Evolutionary conservation across 169 alveolate genomes (phyloP), one percentile per base, ranked within the genome.

Genomic region (Besnoitia besnoiti): DNA sequence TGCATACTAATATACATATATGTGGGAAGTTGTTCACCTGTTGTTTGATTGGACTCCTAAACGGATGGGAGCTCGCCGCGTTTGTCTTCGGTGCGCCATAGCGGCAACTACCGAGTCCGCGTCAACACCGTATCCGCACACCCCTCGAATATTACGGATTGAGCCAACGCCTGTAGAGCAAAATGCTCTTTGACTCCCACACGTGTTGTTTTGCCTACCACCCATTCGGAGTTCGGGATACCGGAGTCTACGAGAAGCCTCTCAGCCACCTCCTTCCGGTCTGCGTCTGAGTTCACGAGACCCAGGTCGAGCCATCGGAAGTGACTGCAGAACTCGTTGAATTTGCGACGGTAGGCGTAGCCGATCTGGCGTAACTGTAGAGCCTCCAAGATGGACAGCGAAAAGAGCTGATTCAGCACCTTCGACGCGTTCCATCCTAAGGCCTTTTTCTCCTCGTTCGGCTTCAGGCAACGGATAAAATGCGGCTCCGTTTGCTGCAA

Each of bases 381-480:
- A 21, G 98, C 98, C 85, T 97, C 99, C 49, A 97, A 91, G 80
- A 97, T 96, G n/a, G 98, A 96, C 37, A 97, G 94, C 37, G 99
- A 98, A 89, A 96, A 95, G n/a, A 97, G 93, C 91, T 97, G 99
- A 47, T 95, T 94, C 40, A 97, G 93, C 24, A 97, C 97, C 94
- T 96, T 97, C 30, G 96, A 96, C 85, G 95, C 95, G 76, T 95
- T 95, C 97, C 97, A 97, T n/a, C 96, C 97, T 76, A 96, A 80
- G 39, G 98, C 97, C 35, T 91, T 89, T 89, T 97, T 97, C 80
- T 94, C 42, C 39, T 90, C 92, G 90, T 98, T 98, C 16, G 99
- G 99, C 93, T 98, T 98, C 42, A 98, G 96, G 79, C 99, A 98
- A 46, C 99, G 95, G 21, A 98, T 97, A 92, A 98, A 98, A 76